Conservation (phyloP, 78 protist species). For the Parvularia atlantis region DNA sequence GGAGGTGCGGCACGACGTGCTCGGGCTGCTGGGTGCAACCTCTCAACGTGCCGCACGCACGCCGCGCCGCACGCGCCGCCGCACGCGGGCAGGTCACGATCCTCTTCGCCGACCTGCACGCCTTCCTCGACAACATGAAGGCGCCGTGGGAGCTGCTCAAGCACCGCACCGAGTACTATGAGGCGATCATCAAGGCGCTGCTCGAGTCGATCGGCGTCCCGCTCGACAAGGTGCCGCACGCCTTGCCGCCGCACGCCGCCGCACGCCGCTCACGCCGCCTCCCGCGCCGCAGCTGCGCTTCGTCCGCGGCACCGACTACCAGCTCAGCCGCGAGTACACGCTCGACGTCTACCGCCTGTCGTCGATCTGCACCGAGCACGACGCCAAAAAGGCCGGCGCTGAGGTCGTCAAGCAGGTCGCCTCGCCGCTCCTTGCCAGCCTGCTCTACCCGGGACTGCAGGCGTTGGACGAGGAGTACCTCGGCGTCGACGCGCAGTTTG, state of each 20-base stretch:
- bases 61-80: neutral
- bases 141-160: conserved; percentile 29
- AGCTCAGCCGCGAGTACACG: conserved; percentile 15
- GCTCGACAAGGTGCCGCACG: too few species aligned
- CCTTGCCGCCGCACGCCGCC: too few species aligned
- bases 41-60: too few species aligned
- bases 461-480: conserved; percentile 40
- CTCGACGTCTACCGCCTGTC: conserved; percentile 12
- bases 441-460: conserved; percentile 32
- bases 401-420: conserved; percentile 36
- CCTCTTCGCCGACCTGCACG: conserved; percentile 36
- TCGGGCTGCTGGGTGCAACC: neutral
- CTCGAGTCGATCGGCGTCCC: conserved; percentile 19
- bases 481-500: conserved; percentile 30
- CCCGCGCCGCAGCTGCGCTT: conserved; percentile 31
- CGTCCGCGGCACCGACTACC: conserved; percentile 7
- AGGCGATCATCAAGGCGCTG: conserved; percentile 10
- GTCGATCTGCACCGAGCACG: conserved; percentile 10
- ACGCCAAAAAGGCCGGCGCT: conserved; percentile 34
- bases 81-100: conserved; percentile 18
- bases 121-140: conserved; percentile 39
- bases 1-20: neutral
- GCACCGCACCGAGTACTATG: conserved; percentile 28
- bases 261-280: too few species aligned
- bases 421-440: conserved; percentile 3